These are phyloP conservation scores for Penicillium sp. DNA, from an alignment of 2,329 filamentous ascomycete species.

Conservation along the genomic window DNA sequence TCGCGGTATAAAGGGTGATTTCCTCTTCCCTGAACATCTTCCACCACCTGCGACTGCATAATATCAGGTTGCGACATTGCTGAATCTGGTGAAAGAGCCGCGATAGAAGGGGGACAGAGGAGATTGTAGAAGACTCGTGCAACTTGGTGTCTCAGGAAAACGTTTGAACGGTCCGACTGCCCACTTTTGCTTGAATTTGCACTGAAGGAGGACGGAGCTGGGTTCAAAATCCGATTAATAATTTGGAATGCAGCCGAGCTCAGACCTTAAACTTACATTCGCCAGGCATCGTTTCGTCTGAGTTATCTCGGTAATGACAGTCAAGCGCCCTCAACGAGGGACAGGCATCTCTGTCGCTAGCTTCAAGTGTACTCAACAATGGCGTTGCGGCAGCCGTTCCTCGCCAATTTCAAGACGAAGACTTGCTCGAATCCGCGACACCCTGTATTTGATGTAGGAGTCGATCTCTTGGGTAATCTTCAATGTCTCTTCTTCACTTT, in stretches of 20 bases:
- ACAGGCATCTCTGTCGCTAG: slow-evolving; percentile 1
- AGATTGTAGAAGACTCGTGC: not conserved
- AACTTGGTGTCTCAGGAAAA: slow-evolving; percentile 3
- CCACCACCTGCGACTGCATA: not conserved
- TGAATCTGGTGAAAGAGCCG: not conserved
- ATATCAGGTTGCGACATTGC: not conserved
- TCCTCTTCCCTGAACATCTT: not conserved
- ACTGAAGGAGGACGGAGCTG: not conserved
- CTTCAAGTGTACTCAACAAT: not conserved
- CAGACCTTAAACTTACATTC: slow-evolving; percentile 3
- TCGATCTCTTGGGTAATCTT: too few species aligned
- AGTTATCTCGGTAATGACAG: not conserved
- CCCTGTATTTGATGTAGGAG: too few species aligned
- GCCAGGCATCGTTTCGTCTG: not conserved
- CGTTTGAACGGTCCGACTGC: not conserved
- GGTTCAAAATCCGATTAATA: not conserved
- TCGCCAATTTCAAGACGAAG: too few species aligned
- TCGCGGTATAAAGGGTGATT: too few species aligned
- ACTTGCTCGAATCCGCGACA: too few species aligned
- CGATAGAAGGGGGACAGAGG: not conserved
- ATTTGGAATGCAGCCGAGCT: not conserved
- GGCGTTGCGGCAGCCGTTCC: too few species aligned
- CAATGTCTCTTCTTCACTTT: too few species aligned
- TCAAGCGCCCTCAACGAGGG: not conserved
- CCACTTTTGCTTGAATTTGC: not conserved